A percentile compares a stretch with the other conserved stretches of the same genome.
phyloP scores from a whole-genome alignment of 257 asterid genomes.

The Primulina tabacum region DNA sequence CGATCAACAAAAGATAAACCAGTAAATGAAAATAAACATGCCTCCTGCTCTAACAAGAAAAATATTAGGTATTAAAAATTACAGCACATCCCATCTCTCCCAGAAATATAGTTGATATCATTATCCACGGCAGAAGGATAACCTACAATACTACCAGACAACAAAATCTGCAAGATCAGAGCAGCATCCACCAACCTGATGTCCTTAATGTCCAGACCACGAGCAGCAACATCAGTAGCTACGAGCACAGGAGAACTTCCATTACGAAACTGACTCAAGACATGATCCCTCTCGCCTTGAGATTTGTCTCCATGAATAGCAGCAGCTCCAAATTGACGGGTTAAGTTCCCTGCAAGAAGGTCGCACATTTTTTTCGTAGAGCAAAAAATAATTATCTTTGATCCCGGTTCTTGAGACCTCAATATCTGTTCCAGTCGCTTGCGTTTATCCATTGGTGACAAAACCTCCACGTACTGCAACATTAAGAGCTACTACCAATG shows the following conservation, averaged over 20 bases:
- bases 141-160: not conserved
- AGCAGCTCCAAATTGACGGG: slow-evolving; percentile 82
- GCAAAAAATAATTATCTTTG: slow-evolving; percentile 89
- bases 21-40: not conserved
- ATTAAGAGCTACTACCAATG: slow-evolving; percentile 8
- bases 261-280: slow-evolving; percentile 76
- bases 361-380: slow-evolving; percentile 98
- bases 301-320: slow-evolving; percentile 99
- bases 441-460: slow-evolving; percentile 77
- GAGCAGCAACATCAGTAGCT: slow-evolving; percentile 99
- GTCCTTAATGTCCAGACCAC: slow-evolving; percentile 96
- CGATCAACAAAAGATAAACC: not conserved
- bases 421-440: slow-evolving; percentile 87
- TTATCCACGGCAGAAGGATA: not conserved
- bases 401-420: slow-evolving; percentile 97
- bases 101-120: not conserved
- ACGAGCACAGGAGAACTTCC: slow-evolving; percentile 94
- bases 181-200: slow-evolving; percentile 55
- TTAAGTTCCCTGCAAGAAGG: slow-evolving; percentile 65
- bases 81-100: not conserved
- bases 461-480: slow-evolving; percentile 70
- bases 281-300: slow-evolving; percentile 90
- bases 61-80: no score
- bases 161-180: slow-evolving; percentile 10
- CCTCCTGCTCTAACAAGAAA: not conserved